Evolutionary conservation across 2,329 filamentous ascomycete species (phyloP).

Genomic region (Volutella citrinella): DNA sequence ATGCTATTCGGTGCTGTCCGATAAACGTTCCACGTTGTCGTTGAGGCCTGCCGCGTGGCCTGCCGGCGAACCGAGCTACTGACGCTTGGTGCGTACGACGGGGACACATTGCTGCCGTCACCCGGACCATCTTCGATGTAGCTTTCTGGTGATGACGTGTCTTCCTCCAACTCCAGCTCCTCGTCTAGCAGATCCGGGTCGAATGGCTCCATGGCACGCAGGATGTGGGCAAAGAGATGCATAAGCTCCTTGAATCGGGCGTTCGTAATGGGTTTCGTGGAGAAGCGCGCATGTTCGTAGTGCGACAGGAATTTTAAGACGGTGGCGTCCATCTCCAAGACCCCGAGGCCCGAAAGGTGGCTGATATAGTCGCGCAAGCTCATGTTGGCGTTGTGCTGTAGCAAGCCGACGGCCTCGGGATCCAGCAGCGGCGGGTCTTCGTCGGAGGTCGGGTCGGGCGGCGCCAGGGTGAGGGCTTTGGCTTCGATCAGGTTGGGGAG

Average conservation of each 20-base stretch:
- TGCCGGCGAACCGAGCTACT: slow-evolving; percentile 30
- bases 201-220: slow-evolving; percentile 70
- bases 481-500: slow-evolving; percentile 89
- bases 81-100: slow-evolving; percentile 28
- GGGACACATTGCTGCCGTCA: slow-evolving; percentile 28
- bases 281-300: slow-evolving; percentile 87
- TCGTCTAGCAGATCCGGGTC: slow-evolving; percentile 49
- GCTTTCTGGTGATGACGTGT: slow-evolving; percentile 32
- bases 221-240: slow-evolving; percentile 76
- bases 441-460: slow-evolving; percentile 43
- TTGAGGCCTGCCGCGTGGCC: slow-evolving; percentile 38
- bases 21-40: slow-evolving; percentile 43
- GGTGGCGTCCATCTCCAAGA: slow-evolving; percentile 45
- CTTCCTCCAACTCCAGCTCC: slow-evolving; percentile 23
- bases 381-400: slow-evolving; percentile 70
- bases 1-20: slow-evolving; percentile 54
- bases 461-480: slow-evolving; percentile 83
- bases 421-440: slow-evolving; percentile 52
- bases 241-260: slow-evolving; percentile 74
- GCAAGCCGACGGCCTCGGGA: slow-evolving; percentile 63
- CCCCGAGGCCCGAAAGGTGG: slow-evolving; percentile 65
- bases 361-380: slow-evolving; percentile 75
- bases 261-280: slow-evolving; percentile 64
- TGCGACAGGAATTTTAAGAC: slow-evolving; percentile 65
- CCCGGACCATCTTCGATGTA: no score